Evolutionary conservation across 73 alveolate genomes (phyloP).

Genomic region (Stentor roeselii): DNA sequence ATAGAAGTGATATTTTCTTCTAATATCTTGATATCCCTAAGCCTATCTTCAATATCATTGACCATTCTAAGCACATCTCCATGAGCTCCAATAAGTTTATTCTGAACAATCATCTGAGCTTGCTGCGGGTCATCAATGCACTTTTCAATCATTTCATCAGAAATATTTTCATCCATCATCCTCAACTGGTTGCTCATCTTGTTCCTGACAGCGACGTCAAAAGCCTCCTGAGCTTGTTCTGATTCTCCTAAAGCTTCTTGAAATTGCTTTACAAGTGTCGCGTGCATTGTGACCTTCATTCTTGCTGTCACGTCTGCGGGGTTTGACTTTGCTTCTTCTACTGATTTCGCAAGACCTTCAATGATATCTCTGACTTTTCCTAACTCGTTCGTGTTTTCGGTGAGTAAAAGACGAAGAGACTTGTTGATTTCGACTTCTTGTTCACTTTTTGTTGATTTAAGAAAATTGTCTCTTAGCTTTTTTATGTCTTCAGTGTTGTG

Average conservation of each 20-base stretch:
- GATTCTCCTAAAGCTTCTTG: conserved; percentile 18
- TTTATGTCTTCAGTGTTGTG: conserved; percentile 9
- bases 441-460: background rate
- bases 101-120: conserved; percentile 19
- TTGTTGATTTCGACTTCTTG: conserved; percentile 14
- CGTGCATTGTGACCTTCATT: conserved; percentile 17
- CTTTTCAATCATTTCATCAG: conserved; percentile 20
- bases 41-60: conserved; percentile 17
- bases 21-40: background rate
- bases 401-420: background rate
- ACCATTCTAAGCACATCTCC: conserved; percentile 4
- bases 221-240: conserved; percentile 13
- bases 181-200: conserved; percentile 10
- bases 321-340: background rate
- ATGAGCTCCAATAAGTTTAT: conserved; percentile 24
- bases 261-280: conserved; percentile 13
- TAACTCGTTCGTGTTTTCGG: background rate
- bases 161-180: conserved; percentile 22
- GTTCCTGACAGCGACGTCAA: background rate
- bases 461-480: background rate
- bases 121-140: background rate
- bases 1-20: background rate
- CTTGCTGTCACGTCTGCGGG: background rate
- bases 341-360: background rate
- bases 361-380: background rate